Base-by-base conservation (phyloP, 2,329 filamentous ascomycete species). In the Xylaria sp. region DNA sequence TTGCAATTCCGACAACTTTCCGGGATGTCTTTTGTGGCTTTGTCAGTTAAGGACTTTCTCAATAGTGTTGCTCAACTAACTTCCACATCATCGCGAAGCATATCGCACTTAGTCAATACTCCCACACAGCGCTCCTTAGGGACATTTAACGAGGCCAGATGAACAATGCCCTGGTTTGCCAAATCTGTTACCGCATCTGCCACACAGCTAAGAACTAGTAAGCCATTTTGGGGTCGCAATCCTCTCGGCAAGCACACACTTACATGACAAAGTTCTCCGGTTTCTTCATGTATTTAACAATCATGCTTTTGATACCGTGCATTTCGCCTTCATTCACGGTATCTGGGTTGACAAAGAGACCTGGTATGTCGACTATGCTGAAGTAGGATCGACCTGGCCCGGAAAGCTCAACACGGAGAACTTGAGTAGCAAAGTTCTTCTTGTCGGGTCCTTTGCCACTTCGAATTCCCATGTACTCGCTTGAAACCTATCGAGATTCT, bases 51-150 rank as follows among this genome's bases (percentile, higher is more conserved):
- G 23, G 28, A 15, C 18, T 20, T 20, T 10, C n/a, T 5, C 12
- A 28, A 37, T 2, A 23, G 34, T 25, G 10, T 52, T 12, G 23
- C 2, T 10, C 10, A n/a, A 51, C 52, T 57, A 57, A 73, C 72
- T 51, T 65, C 63, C 39, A 70, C 63, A 5, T 71, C 66, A 44
- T 76, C 67, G 2, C 66, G 57, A 10, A 72, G 58, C 61, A 73
- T 73, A n/a, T 82, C 80, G 50, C 80, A 82, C 64, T 82, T 81
- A 0, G 81, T 82, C 34, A 81, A 78, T 0, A 82, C 80, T 0
- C 80, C 78, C 18, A 82, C 73, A n/a, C 80, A 71, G 1, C 79
- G 74, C 1, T 72, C 72, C 12, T 74, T 76, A 1, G 77, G 72
- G 1, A 80, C 77, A 20, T 78, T 48, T 1, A 72, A 41, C 5